A percentile compares a stretch with the other conserved stretches of the same genome.
phyloP scores from a whole-genome alignment of 441 rosid species.

The Jatropha multifida region DNA sequence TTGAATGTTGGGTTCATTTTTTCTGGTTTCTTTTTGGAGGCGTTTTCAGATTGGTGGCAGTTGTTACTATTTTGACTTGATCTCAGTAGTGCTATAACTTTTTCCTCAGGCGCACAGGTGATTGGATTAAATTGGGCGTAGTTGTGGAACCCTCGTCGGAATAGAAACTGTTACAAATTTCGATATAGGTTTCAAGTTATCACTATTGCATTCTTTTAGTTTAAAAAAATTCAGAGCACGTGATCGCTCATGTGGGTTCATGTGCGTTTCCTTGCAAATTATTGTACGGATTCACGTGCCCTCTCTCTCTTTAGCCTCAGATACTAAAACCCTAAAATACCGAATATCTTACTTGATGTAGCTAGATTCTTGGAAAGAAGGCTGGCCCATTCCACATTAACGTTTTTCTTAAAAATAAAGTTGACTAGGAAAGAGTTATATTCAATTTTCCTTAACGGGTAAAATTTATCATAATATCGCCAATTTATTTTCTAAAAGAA shows the following conservation, averaged over 20 bases:
- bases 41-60: not conserved
- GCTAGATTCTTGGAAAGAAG: not conserved
- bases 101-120: not conserved
- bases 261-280: not conserved
- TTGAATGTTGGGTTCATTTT: not conserved
- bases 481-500: too few species aligned
- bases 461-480: too few species aligned
- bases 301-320: not conserved
- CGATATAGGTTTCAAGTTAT: too few species aligned
- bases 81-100: not conserved
- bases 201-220: too few species aligned
- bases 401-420: too few species aligned
- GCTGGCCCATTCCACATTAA: too few species aligned
- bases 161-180: not conserved
- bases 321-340: not conserved
- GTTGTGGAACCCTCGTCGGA: too few species aligned
- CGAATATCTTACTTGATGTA: not conserved
- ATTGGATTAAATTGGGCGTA: too few species aligned
- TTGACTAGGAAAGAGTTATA: too few species aligned
- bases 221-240: not conserved
- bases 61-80: not conserved
- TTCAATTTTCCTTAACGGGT: too few species aligned
- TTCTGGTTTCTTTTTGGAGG: not conserved
- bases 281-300: conserved; percentile 5
- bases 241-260: not conserved